These are phyloP conservation scores for Bruguiera sexangula DNA, from an alignment of 345 rosid genomes.

Conservation along the genomic window DNA sequence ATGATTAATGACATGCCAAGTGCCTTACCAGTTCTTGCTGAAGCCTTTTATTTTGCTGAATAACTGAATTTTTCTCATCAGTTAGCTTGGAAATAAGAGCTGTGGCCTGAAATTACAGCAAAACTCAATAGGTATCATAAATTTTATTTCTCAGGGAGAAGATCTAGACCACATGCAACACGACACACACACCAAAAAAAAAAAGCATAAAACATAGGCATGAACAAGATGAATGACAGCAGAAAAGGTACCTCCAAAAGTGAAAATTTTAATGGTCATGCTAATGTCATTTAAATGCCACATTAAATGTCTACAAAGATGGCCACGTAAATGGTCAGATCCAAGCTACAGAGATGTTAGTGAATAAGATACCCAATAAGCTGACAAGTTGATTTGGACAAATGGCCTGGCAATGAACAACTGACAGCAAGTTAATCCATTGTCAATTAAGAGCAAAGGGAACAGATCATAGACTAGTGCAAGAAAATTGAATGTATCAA, in stretches of 20 bases:
- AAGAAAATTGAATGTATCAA: too few relatives aligned
- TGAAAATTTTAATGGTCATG: neutral
- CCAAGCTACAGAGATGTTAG: neutral
- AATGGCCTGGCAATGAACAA: neutral
- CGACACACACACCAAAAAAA: neutral
- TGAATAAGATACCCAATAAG: neutral
- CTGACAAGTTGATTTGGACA: neutral
- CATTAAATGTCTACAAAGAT: neutral
- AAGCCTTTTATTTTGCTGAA: conserved; percentile 52
- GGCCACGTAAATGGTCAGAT: neutral
- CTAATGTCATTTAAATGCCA: neutral
- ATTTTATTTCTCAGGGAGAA: neutral
- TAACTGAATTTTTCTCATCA: conserved; percentile 48
- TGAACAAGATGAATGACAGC: neutral
- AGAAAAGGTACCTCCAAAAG: neutral
- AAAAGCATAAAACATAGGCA: neutral
- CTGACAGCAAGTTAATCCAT: neutral
- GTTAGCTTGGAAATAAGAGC: conserved; percentile 53
- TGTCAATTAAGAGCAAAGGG: too few relatives aligned
- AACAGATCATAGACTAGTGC: too few relatives aligned
- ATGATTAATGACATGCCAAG: neutral
- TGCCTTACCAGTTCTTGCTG: conserved; percentile 60
- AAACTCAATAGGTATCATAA: neutral
- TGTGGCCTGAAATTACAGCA: conserved; percentile 42
- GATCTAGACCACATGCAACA: neutral